A percentile compares a stretch with the other conserved stretches of the same genome.
Evolutionary conservation across 768 basidiomycete genomes (phyloP).

Genomic region (Russula emetica): DNA sequence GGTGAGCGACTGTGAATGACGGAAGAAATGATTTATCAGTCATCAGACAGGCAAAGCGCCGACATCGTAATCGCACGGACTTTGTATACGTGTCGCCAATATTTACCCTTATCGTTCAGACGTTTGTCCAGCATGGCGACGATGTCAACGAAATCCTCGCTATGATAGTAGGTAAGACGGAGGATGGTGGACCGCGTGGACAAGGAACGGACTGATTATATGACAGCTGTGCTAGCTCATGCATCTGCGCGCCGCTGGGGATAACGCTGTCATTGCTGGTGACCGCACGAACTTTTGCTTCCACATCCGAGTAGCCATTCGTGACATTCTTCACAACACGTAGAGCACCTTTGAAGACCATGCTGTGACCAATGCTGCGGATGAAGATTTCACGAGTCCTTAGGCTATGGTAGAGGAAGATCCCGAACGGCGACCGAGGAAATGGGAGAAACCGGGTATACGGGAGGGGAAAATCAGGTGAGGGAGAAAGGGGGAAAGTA

Average conservation of each 20-base stretch:
- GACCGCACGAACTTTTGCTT: constrained; percentile 91
- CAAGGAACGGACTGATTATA: constrained; percentile 76
- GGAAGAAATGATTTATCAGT: neutral
- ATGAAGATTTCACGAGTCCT: neutral
- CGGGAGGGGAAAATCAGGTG: neutral
- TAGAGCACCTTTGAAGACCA: constrained; percentile 55
- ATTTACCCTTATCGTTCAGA: constrained; percentile 97
- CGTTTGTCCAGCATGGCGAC: constrained; percentile 99
- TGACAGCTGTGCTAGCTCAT: constrained; percentile 91
- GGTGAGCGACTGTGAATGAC: constrained; percentile 60
- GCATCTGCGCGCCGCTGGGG: constrained; percentile 94
- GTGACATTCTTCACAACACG: constrained; percentile 91
- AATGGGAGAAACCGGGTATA: neutral
- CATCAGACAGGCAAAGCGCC: neutral
- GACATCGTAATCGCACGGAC: constrained; percentile 37
- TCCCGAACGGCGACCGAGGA: neutral
- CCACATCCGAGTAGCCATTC: constrained; percentile 88
- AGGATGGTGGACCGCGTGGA: neutral
- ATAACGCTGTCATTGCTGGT: constrained; percentile 97
- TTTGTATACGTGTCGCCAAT: constrained; percentile 99
- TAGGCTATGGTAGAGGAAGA: neutral
- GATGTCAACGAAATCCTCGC: constrained; percentile 93
- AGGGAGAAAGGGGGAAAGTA: neutral
- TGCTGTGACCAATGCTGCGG: constrained; percentile 6
- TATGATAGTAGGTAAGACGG: constrained; percentile 33